These are phyloP conservation scores for Colletotrichum lupini DNA, from an alignment of 2,329 filamentous ascomycete genomes.

Conservation along the genomic window DNA sequence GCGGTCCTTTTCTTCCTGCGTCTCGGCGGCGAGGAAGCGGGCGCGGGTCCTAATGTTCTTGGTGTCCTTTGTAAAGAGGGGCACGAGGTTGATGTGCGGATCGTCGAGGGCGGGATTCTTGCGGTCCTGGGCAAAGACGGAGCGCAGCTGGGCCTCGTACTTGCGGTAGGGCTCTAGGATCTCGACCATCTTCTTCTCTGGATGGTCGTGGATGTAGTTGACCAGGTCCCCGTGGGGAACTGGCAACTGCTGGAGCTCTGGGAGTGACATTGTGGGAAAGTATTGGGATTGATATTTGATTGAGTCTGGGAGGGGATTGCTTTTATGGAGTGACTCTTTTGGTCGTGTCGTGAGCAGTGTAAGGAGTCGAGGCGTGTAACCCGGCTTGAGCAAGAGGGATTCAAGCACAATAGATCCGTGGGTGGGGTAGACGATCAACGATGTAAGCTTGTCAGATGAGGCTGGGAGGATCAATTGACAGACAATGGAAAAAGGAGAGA, in stretches of 20 bases:
- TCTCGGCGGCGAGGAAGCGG: constrained; percentile 67
- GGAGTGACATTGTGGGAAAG: constrained; percentile 47
- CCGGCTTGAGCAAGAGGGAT: neutral
- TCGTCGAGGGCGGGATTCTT: constrained; percentile 67
- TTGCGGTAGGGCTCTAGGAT: constrained; percentile 74
- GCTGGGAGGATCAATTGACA: neutral
- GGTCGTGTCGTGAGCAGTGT: neutral
- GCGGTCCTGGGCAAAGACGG: constrained; percentile 76
- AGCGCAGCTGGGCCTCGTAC: constrained; percentile 74
- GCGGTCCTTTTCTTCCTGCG: constrained; percentile 67
- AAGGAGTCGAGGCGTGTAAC: neutral
- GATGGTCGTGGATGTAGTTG: constrained; percentile 65
- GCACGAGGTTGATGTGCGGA: constrained; percentile 71
- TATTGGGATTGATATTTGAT: neutral
- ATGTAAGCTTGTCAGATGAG: neutral
- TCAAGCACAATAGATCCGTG: neutral
- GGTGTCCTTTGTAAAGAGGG: constrained; percentile 71
- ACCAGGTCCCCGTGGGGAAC: constrained; percentile 57
- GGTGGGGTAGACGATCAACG: neutral
- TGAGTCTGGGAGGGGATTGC: neutral
- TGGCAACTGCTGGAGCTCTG: constrained; percentile 57
- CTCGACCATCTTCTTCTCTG: constrained; percentile 63
- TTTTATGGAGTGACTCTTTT: no score
- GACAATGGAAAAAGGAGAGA: neutral
- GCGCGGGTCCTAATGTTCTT: constrained; percentile 70